Conservation (phyloP, 163 green algal species). For the Scenedesmus sp. region DNA sequence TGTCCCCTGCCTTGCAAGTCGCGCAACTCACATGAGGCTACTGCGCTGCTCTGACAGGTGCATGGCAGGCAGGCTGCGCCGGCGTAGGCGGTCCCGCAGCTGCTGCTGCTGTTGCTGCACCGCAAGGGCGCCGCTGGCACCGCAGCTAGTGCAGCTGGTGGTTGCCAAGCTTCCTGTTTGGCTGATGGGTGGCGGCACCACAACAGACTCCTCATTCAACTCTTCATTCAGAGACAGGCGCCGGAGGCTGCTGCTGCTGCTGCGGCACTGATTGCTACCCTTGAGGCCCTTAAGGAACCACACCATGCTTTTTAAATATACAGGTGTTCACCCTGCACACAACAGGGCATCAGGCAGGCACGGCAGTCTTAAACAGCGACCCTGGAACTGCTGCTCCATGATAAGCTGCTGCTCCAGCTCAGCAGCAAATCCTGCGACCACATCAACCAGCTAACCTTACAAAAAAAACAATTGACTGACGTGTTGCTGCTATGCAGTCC, state of each 20-base stretch:
- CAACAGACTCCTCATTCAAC: constrained; percentile 9
- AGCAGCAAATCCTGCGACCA: not conserved
- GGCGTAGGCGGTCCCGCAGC: not conserved
- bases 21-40: not conserved
- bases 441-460: not conserved
- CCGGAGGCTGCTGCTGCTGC: constrained; percentile 15
- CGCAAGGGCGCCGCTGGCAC: not conserved
- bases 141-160: constrained; percentile 4
- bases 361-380: not conserved
- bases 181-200: not conserved
- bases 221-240: not conserved
- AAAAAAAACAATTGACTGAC: not conserved
- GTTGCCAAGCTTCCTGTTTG: constrained; percentile 49
- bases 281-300: not conserved
- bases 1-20: not conserved
- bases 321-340: not conserved
- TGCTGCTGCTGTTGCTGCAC: not conserved
- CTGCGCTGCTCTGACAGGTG: constrained; percentile 7
- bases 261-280: not conserved
- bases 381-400: not conserved
- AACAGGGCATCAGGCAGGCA: not conserved
- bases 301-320: not conserved
- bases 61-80: constrained; percentile 33
- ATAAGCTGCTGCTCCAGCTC: not conserved
- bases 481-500: not conserved